Percentiles rank a stretch among this genome's conserved stretches.
Conservation (phyloP, 768 basidiomycete genomes). For the Calocybe cyanea region DNA sequence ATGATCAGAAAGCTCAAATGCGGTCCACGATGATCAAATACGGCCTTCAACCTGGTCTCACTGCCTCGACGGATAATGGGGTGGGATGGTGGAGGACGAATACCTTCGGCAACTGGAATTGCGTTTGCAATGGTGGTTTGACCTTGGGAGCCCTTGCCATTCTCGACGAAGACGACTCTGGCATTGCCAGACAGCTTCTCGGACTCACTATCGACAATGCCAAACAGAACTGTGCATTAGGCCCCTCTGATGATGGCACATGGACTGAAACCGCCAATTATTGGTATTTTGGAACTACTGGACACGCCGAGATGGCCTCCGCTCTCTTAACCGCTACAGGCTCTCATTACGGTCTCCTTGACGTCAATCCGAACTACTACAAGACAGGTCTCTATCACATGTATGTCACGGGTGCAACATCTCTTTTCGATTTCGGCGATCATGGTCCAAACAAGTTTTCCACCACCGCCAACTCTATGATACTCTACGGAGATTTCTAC, state of each 20-base stretch:
- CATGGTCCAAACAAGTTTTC: constrained; percentile 94
- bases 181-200: constrained; percentile 64
- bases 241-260: constrained; percentile 68
- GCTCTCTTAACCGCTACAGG: constrained; percentile 85
- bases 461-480: constrained; percentile 84
- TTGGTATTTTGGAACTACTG: constrained; percentile 94
- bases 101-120: constrained; percentile 95
- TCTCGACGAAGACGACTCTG: constrained; percentile 75
- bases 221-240: constrained; percentile 67
- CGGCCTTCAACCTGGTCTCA: constrained; percentile 67
- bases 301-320: constrained; percentile 84
- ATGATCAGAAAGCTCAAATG: constrained; percentile 67
- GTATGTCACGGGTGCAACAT: constrained; percentile 80
- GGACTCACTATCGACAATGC: constrained; percentile 70
- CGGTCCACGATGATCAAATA: constrained; percentile 69
- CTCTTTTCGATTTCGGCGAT: constrained; percentile 80
- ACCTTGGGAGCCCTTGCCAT: constrained; percentile 90
- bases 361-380: constrained; percentile 64
- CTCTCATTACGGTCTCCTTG: constrained; percentile 69
- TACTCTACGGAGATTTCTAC: constrained; percentile 72
- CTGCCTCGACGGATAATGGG: constrained; percentile 40
- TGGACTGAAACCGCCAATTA: constrained; percentile 95
- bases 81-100: constrained; percentile 79
- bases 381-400: constrained; percentile 87
- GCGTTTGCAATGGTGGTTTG: constrained; percentile 90